Evolutionary conservation across 2,329 filamentous ascomycete species (phyloP).

Genomic region (Xylaria sp.): DNA sequence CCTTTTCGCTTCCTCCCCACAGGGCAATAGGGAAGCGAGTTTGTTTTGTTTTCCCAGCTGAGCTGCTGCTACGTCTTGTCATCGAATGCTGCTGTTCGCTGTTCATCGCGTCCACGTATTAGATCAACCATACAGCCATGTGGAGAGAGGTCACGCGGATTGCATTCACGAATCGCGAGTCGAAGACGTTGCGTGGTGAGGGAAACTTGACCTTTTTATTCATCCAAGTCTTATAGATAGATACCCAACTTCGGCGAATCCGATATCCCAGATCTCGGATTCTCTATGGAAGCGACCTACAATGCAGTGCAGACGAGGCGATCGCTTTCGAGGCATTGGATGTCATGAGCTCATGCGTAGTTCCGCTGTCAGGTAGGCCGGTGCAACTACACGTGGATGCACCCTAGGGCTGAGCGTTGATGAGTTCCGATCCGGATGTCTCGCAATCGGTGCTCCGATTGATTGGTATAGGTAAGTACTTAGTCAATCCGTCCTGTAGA

Average conservation of each 20-base stretch:
- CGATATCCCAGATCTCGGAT: slow-evolving; percentile 1
- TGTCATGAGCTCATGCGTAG: neutral
- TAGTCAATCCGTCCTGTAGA: slow-evolving; percentile 6
- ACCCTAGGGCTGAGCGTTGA: slow-evolving; percentile 11
- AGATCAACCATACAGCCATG: neutral
- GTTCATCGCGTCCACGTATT: neutral
- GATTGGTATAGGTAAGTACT: slow-evolving; percentile 1
- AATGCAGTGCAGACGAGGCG: neutral
- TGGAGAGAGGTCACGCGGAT: neutral
- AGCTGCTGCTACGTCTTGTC: neutral
- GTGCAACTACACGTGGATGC: slow-evolving; percentile 5
- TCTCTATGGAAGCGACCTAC: neutral
- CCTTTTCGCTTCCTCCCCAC: neutral
- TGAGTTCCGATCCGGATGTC: slow-evolving; percentile 1
- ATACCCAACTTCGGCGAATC: slow-evolving; percentile 3
- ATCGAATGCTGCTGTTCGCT: neutral
- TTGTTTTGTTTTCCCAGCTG: neutral
- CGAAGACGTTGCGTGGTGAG: neutral
- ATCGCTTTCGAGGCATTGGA: slow-evolving; percentile 10
- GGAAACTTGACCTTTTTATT: neutral
- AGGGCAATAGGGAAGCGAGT: neutral
- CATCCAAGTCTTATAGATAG: neutral
- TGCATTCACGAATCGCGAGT: slow-evolving; percentile 1
- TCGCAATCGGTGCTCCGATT: slow-evolving; percentile 3
- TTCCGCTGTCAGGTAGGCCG: neutral